phyloP scores from a whole-genome alignment of 148 eudicot species.

The Chenopodium berlandieri region DNA sequence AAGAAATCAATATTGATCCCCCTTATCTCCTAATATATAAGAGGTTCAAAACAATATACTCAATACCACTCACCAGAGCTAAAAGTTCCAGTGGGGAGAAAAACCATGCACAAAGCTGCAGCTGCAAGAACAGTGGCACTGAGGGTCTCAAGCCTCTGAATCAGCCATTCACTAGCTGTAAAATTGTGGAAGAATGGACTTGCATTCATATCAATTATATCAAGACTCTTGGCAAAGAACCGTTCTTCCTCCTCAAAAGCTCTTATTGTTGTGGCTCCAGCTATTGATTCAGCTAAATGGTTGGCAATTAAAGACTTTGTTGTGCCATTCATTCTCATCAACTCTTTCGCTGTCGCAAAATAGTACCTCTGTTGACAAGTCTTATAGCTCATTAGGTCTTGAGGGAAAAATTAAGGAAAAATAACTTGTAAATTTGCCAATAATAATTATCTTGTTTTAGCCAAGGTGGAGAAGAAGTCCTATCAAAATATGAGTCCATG shows the following conservation, averaged over 20 bases:
- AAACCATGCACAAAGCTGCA: slow-evolving; percentile 85
- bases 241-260: slow-evolving; percentile 86
- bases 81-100: slow-evolving; percentile 86
- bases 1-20: background rate
- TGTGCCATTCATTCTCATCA: slow-evolving; percentile 93
- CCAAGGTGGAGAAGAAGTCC: background rate
- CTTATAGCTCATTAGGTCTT: background rate
- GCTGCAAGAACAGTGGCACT: slow-evolving; percentile 75
- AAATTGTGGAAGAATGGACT: slow-evolving; percentile 78
- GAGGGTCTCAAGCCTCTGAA: slow-evolving; percentile 77
- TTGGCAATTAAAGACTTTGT: slow-evolving; percentile 86
- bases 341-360: slow-evolving; percentile 72
- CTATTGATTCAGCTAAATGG: slow-evolving; percentile 83
- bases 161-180: slow-evolving; percentile 88
- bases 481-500: background rate
- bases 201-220: slow-evolving; percentile 75
- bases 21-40: background rate
- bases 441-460: background rate
- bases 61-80: slow-evolving; percentile 56
- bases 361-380: slow-evolving; percentile 58
- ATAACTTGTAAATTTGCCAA: background rate
- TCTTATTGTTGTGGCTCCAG: slow-evolving; percentile 80
- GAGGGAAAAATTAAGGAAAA: background rate
- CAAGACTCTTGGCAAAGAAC: slow-evolving; percentile 70
- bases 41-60: background rate